phyloP scores from a whole-genome alignment of 805 yeast genomes.

The Tanozyma kutaoensis region DNA sequence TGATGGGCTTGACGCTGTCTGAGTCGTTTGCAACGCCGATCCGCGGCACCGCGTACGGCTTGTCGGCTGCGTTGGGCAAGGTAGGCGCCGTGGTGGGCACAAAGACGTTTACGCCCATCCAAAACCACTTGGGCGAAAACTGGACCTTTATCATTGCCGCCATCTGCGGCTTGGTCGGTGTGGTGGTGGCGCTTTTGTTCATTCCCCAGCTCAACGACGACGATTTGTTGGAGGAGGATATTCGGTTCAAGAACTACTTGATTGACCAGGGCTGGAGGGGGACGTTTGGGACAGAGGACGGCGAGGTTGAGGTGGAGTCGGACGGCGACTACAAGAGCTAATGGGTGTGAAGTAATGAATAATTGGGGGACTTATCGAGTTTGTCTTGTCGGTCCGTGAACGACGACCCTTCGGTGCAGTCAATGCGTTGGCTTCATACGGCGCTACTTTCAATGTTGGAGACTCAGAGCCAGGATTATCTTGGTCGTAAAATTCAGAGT shows the following conservation, averaged over 20 bases:
- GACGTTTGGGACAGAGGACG: constrained; percentile 21
- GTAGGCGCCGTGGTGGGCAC: constrained; percentile 82
- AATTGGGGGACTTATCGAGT: no score
- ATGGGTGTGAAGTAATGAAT: no score
- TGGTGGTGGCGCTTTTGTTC: constrained; percentile 41
- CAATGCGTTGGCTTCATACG: no score
- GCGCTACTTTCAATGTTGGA: no score
- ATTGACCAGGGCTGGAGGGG: constrained; percentile 48
- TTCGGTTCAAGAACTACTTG: constrained; percentile 46
- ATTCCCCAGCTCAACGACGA: constrained; percentile 60
- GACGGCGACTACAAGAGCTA: no score
- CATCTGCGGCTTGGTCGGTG: constrained; percentile 53
- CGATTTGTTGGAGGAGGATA: constrained; percentile 56
- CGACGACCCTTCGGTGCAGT: no score
- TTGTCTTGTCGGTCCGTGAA: no score
- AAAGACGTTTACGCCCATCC: constrained; percentile 56
- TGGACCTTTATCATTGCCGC: constrained; percentile 82
- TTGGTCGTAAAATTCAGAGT: no score
- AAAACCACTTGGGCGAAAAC: constrained; percentile 43
- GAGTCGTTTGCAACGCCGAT: constrained; percentile 68
- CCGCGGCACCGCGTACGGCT: constrained; percentile 63
- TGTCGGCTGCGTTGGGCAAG: constrained; percentile 71
- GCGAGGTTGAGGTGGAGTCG: background rate
- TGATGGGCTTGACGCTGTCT: constrained; percentile 51
- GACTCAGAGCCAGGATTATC: no score